These are phyloP conservation scores for Rhododendron griersonianum DNA, from an alignment of 148 eudicot genomes.

Conservation along the genomic window DNA sequence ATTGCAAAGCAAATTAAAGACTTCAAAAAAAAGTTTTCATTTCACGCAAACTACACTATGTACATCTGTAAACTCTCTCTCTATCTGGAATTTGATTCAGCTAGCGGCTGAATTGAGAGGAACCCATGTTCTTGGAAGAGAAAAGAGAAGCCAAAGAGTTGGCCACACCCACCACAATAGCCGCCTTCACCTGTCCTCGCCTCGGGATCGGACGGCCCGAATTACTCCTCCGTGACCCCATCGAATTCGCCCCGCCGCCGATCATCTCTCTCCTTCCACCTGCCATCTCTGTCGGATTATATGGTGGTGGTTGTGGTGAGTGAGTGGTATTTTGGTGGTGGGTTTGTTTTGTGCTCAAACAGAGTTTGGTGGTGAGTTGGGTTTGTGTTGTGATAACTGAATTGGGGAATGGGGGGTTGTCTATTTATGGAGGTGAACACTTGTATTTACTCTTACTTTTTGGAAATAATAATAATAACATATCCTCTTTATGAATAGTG, in stretches of 20 bases:
- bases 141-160: slow-evolving; percentile 20
- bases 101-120: not conserved
- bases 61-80: not conserved
- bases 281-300: slow-evolving; percentile 14
- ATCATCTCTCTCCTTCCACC: slow-evolving; percentile 8
- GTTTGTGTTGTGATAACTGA: not conserved
- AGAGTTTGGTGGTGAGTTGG: not conserved
- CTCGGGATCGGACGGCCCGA: slow-evolving; percentile 29
- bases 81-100: not conserved
- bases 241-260: slow-evolving; percentile 12
- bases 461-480: too few relatives aligned
- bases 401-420: too few relatives aligned
- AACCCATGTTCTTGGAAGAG: not conserved
- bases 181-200: slow-evolving; percentile 33
- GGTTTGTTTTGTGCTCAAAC: not conserved
- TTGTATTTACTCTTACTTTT: too few relatives aligned
- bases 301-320: not conserved
- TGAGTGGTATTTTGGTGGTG: not conserved
- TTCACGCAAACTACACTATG: not conserved
- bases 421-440: not conserved
- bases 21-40: not conserved
- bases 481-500: too few relatives aligned
- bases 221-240: slow-evolving; percentile 6
- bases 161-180: slow-evolving; percentile 28
- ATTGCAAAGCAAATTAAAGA: not conserved